phyloP scores from a whole-genome alignment of 495 filamentous ascomycete genomes.

The Tuber microsphaerosporum region DNA sequence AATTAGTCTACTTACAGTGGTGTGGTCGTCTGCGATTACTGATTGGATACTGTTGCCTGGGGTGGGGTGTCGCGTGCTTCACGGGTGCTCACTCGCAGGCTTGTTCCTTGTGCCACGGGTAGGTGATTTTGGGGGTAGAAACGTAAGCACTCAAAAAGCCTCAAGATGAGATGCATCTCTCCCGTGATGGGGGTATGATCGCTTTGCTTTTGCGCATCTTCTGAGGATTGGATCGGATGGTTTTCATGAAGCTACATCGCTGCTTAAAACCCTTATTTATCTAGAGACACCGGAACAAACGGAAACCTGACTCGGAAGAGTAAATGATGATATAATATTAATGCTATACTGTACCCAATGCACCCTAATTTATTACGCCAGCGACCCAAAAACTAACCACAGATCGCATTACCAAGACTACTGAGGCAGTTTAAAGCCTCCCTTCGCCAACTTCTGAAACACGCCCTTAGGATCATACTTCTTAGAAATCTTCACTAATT shows the following conservation, averaged over 20 bases:
- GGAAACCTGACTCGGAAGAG: neutral
- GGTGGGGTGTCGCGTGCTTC: neutral
- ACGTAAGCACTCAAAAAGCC: neutral
- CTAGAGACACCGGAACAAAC: neutral
- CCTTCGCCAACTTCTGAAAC: constrained; percentile 43
- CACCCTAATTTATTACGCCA: neutral
- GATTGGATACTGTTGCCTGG: neutral
- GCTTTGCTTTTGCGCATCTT: neutral
- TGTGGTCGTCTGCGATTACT: neutral
- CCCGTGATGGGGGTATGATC: neutral
- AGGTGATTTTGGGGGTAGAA: neutral
- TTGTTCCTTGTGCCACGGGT: neutral
- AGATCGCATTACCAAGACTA: neutral
- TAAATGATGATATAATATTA: neutral
- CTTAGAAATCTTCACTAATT: constrained; percentile 42
- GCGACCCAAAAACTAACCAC: neutral
- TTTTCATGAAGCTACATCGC: neutral
- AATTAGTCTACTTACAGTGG: neutral
- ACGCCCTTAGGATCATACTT: constrained; percentile 47
- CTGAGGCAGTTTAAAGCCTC: constrained; percentile 27
- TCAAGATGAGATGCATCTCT: neutral
- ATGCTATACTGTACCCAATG: neutral
- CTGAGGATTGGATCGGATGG: neutral
- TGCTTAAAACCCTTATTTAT: neutral
- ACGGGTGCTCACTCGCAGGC: neutral